These are phyloP conservation scores for Candida sp. DNA, from an alignment of 1,139 yeast genomes.

Conservation along the genomic window DNA sequence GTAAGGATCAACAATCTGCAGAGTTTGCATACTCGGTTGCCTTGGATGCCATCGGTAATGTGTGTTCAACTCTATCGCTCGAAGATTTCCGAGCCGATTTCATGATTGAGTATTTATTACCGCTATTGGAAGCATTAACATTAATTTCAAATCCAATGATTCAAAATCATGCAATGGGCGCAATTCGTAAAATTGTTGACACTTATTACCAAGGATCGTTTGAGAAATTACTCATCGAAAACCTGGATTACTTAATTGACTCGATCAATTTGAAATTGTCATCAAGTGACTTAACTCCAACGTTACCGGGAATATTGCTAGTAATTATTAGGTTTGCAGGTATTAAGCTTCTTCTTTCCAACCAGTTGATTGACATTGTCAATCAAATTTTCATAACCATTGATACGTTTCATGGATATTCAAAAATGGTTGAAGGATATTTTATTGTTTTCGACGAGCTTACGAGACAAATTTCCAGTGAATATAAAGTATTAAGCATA, in stretches of 20 bases:
- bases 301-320: constrained; percentile 66
- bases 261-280: constrained; percentile 66
- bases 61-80: constrained; percentile 19
- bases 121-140: constrained; percentile 34
- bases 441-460: constrained; percentile 70
- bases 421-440: constrained; percentile 67
- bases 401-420: constrained; percentile 84
- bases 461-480: constrained; percentile 46
- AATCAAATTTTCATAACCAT: constrained; percentile 71
- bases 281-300: constrained; percentile 63
- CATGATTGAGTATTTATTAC: constrained; percentile 29
- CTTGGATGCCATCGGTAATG: constrained; percentile 25
- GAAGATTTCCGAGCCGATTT: constrained; percentile 29
- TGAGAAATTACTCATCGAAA: constrained; percentile 52
- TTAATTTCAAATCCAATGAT: constrained; percentile 22
- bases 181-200: constrained; percentile 40
- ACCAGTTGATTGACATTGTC: constrained; percentile 69
- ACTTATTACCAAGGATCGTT: constrained; percentile 58
- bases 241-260: constrained; percentile 81
- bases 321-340: constrained; percentile 73
- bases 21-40: constrained; percentile 28
- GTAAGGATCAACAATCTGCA: constrained; percentile 5
- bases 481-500: constrained; percentile 23
- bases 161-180: constrained; percentile 26
- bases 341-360: constrained; percentile 45